Base-by-base conservation (phyloP, 192 early-diverging fungal genomes). In the Backusella macrospora region DNA sequence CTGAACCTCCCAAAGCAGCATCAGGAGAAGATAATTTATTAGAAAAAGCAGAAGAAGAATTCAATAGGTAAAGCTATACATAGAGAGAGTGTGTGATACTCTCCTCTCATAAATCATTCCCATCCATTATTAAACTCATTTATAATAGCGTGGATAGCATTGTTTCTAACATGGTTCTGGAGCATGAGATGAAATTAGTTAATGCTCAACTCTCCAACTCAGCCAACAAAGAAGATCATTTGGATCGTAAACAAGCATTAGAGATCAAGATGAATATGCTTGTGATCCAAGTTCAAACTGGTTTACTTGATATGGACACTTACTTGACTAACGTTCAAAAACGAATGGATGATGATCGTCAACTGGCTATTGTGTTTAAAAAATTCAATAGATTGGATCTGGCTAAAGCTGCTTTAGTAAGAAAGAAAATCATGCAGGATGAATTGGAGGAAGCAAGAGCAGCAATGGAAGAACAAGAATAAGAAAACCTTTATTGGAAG, bases 361-460 rank as follows among this genome's bases (percentile, higher is more conserved):
- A 84, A 15, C 71, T 86, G 21, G 94, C 94, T 0, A 47, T 94
- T 6, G 38, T 75, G 13, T 93, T 95, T 47, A 96, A 94, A 75
- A 76, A 87, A 29, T 75, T 80, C n/a, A 84, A 86, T 7, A 81
- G 83, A 70, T 34, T 91, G 46, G 89, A 91, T 49, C 77, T 93
- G 73, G 91, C 93, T 3, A 90, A 82, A 69, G 75, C 81, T 65
- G 93, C 94, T 1, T 43, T 96, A 23, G 73, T 38, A 45, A 77
- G 93, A 47, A 84, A 85, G 37, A 96, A 95, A 77, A 83, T 90
- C 29, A 94, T 95, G 92, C 81, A 86, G 64, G 81, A 83, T 38
- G 94, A 96, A 78, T 85, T 95, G 75, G 86, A 87, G 43, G 92
- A 94, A 81, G 89, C 90, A 4, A 90, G 91, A 76, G 86, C 80